Conservation (phyloP, 148 eudicot species). For the Rhododendron vialii region DNA sequence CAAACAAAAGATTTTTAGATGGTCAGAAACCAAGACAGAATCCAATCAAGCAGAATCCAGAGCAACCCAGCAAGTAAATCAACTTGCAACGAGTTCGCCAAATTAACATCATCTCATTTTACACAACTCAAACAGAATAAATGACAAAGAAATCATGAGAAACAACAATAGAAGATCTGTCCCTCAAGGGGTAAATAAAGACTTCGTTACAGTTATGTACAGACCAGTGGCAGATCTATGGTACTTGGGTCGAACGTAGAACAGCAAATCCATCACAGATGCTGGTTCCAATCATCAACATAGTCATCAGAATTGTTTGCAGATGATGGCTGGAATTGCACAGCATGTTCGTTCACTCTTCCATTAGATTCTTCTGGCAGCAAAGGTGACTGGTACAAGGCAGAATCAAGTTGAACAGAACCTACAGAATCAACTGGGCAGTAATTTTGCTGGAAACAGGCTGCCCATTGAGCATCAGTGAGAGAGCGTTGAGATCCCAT, state of each 20-base stretch:
- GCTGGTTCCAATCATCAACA: background rate
- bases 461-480: background rate
- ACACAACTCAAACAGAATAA: background rate
- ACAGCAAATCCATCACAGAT: background rate
- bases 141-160: background rate
- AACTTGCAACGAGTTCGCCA: background rate
- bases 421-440: background rate
- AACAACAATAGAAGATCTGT: background rate
- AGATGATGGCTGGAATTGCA: background rate
- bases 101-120: background rate
- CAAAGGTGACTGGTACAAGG: background rate
- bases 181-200: background rate
- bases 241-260: background rate
- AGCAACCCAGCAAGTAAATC: background rate
- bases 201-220: background rate
- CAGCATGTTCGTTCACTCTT: background rate
- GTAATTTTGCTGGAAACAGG: background rate
- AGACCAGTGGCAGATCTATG: background rate
- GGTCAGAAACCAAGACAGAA: background rate
- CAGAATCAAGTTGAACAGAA: conserved; percentile 3
- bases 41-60: background rate
- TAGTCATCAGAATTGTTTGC: too few species aligned
- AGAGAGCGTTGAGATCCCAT: conserved; percentile 1
- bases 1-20: background rate
- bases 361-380: conserved; percentile 3